These are phyloP conservation scores for Ceratocystis eucalypticola DNA, from an alignment of 2,329 filamentous ascomycete genomes.

Conservation along the genomic window DNA sequence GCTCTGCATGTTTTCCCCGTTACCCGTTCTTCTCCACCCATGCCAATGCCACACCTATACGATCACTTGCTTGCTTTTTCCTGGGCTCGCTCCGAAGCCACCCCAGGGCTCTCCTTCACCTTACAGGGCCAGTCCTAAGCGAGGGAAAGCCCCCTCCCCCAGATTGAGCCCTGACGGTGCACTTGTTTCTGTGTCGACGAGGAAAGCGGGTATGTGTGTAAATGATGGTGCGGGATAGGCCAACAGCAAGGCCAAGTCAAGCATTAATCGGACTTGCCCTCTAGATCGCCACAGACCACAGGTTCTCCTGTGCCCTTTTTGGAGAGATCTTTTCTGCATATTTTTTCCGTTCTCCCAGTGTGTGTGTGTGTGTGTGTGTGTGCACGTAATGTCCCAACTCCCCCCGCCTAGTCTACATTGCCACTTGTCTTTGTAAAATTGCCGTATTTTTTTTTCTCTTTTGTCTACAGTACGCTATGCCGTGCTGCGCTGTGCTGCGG, in stretches of 20 bases:
- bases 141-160: neutral
- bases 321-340: neutral
- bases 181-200: no score
- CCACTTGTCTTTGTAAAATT: no score
- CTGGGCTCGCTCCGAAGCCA: neutral
- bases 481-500: neutral
- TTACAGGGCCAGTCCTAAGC: no score
- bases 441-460: neutral
- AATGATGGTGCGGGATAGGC: neutral
- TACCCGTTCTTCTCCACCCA: neutral
- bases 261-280: conserved; percentile 4
- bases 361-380: neutral
- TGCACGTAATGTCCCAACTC: no score
- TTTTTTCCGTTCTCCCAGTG: neutral
- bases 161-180: no score
- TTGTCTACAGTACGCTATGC: neutral
- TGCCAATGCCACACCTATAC: neutral
- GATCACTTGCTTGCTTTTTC: neutral
- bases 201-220: no score
- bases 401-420: no score
- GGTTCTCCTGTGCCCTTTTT: neutral
- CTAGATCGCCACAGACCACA: conserved; percentile 1
- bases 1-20: neutral
- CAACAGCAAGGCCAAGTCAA: neutral
- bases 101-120: neutral